phyloP scores from a whole-genome alignment of 2,329 filamentous ascomycete species.

The Mycosphaerella sp. region DNA sequence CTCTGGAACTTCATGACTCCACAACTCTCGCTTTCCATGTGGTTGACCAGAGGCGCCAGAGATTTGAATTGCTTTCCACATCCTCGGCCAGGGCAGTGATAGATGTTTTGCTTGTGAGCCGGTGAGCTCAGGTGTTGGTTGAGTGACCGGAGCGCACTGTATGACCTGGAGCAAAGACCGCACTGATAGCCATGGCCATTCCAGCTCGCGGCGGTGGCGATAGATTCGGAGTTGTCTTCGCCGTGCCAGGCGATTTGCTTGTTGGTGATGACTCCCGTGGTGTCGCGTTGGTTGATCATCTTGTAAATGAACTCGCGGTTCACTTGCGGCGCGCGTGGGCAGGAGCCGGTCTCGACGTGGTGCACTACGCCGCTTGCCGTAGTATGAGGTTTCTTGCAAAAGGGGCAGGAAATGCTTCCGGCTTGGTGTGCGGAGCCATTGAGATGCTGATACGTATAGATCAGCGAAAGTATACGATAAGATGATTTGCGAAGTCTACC shows the following conservation, averaged over 20 bases:
- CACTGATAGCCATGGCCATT: constrained; percentile 48
- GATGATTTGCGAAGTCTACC: background rate
- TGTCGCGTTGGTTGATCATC: constrained; percentile 44
- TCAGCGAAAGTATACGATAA: background rate
- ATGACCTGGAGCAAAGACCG: constrained; percentile 48
- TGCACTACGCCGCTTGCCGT: constrained; percentile 50
- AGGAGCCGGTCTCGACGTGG: constrained; percentile 53
- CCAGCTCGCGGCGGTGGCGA: constrained; percentile 39
- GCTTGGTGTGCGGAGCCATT: constrained; percentile 48
- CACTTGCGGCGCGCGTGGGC: constrained; percentile 41
- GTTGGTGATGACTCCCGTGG: constrained; percentile 46
- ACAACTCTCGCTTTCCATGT: constrained; percentile 44
- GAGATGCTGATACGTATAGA: constrained; percentile 43
- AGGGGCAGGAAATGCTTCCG: constrained; percentile 46
- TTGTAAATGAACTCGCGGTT: constrained; percentile 46
- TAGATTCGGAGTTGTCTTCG: constrained; percentile 28
- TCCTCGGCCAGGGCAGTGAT: constrained; percentile 40
- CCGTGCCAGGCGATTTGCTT: constrained; percentile 45
- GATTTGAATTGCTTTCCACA: constrained; percentile 37
- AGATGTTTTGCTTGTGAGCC: constrained; percentile 44
- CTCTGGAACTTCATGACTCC: constrained; percentile 37
- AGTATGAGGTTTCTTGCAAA: constrained; percentile 44
- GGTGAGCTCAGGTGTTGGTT: constrained; percentile 52
- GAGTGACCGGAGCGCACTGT: constrained; percentile 34
- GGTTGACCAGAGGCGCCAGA: constrained; percentile 40